Evolutionary conservation across 805 yeast genomes (phyloP).

Genomic region (Kluyveromyces starmeri): DNA sequence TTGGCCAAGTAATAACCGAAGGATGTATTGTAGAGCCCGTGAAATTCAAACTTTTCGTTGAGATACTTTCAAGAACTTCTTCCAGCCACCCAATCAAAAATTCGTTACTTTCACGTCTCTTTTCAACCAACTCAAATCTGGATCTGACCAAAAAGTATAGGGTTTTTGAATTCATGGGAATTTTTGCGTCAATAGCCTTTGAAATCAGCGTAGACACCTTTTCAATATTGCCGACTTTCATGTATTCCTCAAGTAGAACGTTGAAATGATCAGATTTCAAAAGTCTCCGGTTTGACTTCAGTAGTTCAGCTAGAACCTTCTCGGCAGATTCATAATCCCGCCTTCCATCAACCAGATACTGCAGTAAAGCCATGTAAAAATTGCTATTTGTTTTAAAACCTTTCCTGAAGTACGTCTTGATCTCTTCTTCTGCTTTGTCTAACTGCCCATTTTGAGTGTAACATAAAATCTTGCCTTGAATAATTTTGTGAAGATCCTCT

Average conservation of each 20-base stretch:
- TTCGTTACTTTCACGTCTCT: conserved; percentile 21
- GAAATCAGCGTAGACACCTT: conserved; percentile 23
- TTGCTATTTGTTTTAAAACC: conserved; percentile 14
- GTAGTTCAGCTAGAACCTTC: conserved; percentile 13
- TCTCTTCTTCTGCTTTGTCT: conserved; percentile 13
- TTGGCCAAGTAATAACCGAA: conserved; percentile 30
- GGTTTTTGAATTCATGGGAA: conserved; percentile 21
- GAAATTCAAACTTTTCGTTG: conserved; percentile 15
- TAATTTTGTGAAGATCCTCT: conserved; percentile 11
- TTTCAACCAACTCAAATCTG: conserved; percentile 23
- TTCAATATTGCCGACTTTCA: conserved; percentile 18
- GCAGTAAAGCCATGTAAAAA: conserved; percentile 19
- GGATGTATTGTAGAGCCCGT: conserved; percentile 25
- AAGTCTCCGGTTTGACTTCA: conserved; percentile 11
- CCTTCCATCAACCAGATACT: conserved; percentile 11
- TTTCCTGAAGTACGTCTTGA: conserved; percentile 10
- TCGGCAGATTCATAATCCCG: conserved; percentile 19
- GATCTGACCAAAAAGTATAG: conserved; percentile 26
- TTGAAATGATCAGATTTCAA: conserved; percentile 24
- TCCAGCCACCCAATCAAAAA: conserved; percentile 26
- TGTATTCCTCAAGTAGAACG: conserved; percentile 25
- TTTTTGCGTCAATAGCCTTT: conserved; percentile 18
- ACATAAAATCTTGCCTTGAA: conserved; percentile 20
- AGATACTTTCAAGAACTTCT: conserved; percentile 23
- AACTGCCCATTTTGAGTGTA: conserved; percentile 12